Evolutionary conservation across 108 stramenopile species (phyloP).

Genomic region (Pseudonitzschia multistriata): DNA sequence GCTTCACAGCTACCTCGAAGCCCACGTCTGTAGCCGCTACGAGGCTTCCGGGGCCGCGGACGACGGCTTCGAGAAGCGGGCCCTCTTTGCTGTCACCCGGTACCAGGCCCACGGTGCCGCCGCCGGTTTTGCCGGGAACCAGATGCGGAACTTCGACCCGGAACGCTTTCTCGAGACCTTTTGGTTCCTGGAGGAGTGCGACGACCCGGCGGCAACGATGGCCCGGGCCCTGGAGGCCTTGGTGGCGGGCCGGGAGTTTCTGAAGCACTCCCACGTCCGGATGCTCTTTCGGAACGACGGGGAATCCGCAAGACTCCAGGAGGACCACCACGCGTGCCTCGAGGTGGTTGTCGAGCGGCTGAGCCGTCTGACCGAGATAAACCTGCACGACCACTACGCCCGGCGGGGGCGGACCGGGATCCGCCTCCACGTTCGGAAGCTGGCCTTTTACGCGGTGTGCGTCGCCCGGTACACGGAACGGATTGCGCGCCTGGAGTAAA

Average conservation of each 20-base stretch:
- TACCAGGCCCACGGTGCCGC: conserved; percentile 29
- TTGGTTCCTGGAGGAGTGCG: conserved; percentile 4
- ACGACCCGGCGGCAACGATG: conserved; percentile 5
- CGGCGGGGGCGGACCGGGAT: conserved; percentile 21
- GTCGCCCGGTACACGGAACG: conserved; percentile 26
- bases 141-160: conserved; percentile 12
- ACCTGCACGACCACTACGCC: conserved; percentile 18
- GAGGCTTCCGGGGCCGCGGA: conserved; percentile 10
- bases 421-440: conserved; percentile 9
- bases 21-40: conserved; percentile 29
- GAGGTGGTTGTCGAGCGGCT: conserved; percentile 38
- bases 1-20: conserved; percentile 17
- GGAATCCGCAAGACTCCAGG: background rate
- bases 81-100: conserved; percentile 23
- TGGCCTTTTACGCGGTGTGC: conserved; percentile 26
- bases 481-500: background rate
- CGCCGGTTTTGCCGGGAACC: conserved; percentile 14
- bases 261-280: conserved; percentile 36
- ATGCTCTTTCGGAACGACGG: conserved; percentile 12
- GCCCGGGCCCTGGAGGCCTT: conserved; percentile 13
- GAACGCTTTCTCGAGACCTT: conserved; percentile 4
- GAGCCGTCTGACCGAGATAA: conserved; percentile 34
- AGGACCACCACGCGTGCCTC: conserved; percentile 32
- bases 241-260: conserved; percentile 23
- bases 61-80: conserved; percentile 19